Evolutionary conservation across 768 basidiomycete species (phyloP).

Genomic region (Boletus rufocinnamomeus): DNA sequence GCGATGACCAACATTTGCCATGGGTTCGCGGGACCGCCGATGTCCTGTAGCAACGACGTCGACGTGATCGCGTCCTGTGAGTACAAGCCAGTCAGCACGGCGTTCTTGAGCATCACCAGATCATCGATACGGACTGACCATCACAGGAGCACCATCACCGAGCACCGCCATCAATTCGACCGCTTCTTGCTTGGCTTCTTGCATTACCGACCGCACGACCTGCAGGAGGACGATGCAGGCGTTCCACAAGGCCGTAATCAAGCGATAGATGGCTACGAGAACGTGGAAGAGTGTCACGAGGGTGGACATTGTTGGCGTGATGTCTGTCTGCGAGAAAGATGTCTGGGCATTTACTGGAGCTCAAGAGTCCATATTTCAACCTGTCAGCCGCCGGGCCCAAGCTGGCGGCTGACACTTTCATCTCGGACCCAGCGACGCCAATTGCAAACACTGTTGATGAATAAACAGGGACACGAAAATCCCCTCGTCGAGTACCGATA

Average conservation of each 20-base stretch:
- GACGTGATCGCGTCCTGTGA: conserved; percentile 11
- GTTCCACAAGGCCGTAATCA: conserved; percentile 11
- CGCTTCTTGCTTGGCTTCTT: conserved; percentile 22
- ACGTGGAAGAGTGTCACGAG: conserved; percentile 4
- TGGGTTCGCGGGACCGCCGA: neutral
- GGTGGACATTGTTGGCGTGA: conserved; percentile 7
- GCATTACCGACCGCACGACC: conserved; percentile 9
- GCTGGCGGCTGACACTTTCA: neutral
- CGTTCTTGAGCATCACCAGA: neutral
- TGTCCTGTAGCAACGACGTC: neutral
- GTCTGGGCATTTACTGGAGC: neutral
- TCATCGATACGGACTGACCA: conserved; percentile 11
- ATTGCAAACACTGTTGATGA: neutral
- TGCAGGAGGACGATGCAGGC: conserved; percentile 15
- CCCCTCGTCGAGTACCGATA: conserved; percentile 3
- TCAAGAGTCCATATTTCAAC: neutral
- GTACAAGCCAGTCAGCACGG: conserved; percentile 1
- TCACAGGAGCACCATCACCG: conserved; percentile 2
- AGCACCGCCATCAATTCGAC: conserved; percentile 17
- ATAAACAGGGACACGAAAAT: neutral
- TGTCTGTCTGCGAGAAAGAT: neutral
- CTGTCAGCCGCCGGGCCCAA: conserved; percentile 5
- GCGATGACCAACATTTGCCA: conserved; percentile 27
- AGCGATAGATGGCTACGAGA: conserved; percentile 8
- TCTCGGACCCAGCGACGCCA: neutral